Base-by-base conservation (phyloP, 805 yeast species). In the Blastobotrys americana region DNA sequence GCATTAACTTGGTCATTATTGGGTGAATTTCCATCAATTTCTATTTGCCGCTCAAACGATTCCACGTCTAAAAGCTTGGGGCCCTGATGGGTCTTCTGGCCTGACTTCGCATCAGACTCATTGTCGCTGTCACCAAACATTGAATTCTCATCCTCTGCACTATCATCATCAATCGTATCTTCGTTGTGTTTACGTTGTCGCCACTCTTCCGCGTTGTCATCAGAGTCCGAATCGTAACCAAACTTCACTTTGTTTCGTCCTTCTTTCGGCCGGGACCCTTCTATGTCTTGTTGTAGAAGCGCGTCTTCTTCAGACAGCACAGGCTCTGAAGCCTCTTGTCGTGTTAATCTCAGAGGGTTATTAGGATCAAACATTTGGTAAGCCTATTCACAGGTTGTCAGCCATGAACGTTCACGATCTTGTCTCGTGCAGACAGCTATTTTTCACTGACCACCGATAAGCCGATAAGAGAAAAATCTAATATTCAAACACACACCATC, bases 31-130 rank as follows among this genome's bases (percentile, higher is more conserved):
- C 34, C 39, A 18, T 28, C 42, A 3, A 28, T 18, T 27, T 43
- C 37, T 19, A 44, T 20, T 18, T 46, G 37, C 37, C 44, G 58
- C 51, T 70, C 71, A 45, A 72, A 69, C 46, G 64, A 54, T 4
- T 60, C 56, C 50, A 70, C 57, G 39, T 72, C 70, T 44, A 71
- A 39, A 15, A 58, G 46, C 41, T 58, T 51, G 5, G 57, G 31
- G 31, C 31, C 31, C 13, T 25, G 31, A 25, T 13, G 58, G n/a
- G 46, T 51, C 39, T 49, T 53, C 18, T 42, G 44, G 5, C 33
- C 43, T 21, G 18, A 42, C 48, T 17, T 42, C 44, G 10, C n/a
- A 3, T 37, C 43, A 25, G 13, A 15, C 37, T 49, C 60, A 5
- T 52, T 54, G 16, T 46, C 48, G 25, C 42, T 49, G 5, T 45